phyloP scores from a whole-genome alignment of 2,329 filamentous ascomycete genomes.

The Monosporascus sp. region DNA sequence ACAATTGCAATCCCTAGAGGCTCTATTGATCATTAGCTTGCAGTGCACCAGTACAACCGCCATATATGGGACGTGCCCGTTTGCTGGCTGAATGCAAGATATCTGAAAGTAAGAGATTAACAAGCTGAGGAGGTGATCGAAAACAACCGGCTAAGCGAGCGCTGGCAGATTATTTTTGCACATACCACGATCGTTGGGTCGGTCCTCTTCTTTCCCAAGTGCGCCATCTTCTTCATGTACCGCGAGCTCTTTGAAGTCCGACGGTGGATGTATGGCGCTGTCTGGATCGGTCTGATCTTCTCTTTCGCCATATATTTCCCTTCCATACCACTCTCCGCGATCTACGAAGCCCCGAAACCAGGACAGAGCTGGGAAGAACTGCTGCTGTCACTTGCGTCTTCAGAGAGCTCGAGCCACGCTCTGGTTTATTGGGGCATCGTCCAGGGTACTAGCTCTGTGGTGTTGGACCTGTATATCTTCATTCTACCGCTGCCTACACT shows the following conservation, averaged over 20 bases:
- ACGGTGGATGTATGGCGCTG: background rate
- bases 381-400: background rate
- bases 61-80: slow-evolving; percentile 12
- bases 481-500: slow-evolving; percentile 10
- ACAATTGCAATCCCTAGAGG: background rate
- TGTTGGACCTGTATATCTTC: slow-evolving; percentile 16
- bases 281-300: slow-evolving; percentile 2
- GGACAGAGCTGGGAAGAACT: slow-evolving; percentile 8
- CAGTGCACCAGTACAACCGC: slow-evolving; percentile 6
- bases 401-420: background rate
- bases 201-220: slow-evolving; percentile 9
- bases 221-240: slow-evolving; percentile 12
- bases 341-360: slow-evolving; percentile 2
- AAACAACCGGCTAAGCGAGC: background rate
- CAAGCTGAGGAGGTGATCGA: background rate
- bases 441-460: slow-evolving; percentile 3
- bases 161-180: slow-evolving; percentile 2
- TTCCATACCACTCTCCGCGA: background rate
- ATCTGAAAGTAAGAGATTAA: slow-evolving; percentile 2
- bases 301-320: slow-evolving; percentile 4
- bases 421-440: slow-evolving; percentile 6
- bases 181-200: slow-evolving; percentile 4
- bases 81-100: slow-evolving; percentile 10
- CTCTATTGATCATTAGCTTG: no score
- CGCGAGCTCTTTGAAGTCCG: slow-evolving; percentile 3